Conservation (phyloP, 495 filamentous ascomycete genomes). For the Neurospora pannonica region DNA sequence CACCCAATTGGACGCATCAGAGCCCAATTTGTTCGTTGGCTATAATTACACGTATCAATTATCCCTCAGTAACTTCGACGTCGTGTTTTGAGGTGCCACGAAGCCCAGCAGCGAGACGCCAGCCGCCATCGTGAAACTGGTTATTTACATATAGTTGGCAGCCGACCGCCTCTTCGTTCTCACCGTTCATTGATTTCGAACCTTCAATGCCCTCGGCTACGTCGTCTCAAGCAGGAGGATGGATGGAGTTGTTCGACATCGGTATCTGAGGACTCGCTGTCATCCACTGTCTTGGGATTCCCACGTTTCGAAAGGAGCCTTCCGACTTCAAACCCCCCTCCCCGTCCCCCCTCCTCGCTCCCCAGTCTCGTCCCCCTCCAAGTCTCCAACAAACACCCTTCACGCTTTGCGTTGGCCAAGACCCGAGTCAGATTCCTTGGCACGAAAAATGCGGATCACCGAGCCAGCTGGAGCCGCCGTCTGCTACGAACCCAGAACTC, state of each 20-base stretch:
- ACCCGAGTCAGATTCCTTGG: constrained; percentile 1
- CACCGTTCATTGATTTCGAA: not conserved
- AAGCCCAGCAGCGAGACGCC: not conserved
- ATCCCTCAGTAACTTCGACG: not conserved
- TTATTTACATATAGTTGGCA: not conserved
- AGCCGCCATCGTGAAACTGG: not conserved
- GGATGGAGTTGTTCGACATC: not conserved
- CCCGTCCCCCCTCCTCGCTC: not conserved
- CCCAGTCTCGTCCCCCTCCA: not conserved
- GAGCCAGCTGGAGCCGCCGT: not conserved
- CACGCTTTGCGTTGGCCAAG: not conserved
- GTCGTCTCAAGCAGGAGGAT: not conserved
- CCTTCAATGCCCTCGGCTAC: not conserved
- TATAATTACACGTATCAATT: not conserved
- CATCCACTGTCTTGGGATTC: not conserved
- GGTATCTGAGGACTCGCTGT: not conserved
- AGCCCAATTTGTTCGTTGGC: not conserved
- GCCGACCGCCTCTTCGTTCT: not conserved
- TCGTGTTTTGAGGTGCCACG: not conserved
- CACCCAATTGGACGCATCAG: not conserved
- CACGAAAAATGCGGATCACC: not conserved
- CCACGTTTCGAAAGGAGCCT: not conserved
- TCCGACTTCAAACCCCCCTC: not conserved
- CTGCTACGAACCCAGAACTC: not conserved
- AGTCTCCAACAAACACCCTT: not conserved